Evolutionary conservation across 257 asterid species (phyloP), one percentile per base, ranked within the genome.

Genomic region (Vinca minor): DNA sequence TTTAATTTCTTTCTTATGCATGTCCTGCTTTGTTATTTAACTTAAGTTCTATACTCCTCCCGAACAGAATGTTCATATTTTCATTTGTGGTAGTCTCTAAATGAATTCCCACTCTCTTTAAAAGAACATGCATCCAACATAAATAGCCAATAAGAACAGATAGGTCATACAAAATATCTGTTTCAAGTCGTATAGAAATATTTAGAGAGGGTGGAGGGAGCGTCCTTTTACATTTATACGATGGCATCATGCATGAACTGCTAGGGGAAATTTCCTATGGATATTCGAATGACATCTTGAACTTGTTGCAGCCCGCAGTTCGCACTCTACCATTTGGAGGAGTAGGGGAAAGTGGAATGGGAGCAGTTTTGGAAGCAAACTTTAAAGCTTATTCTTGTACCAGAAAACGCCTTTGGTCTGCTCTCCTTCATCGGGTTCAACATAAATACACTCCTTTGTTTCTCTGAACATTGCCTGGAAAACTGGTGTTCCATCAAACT

Each of bases 281-380:
- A 68, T 67, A 68, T 29, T 68, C 3, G 67, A 62, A 49, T 61
- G 21, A 59, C 58, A 60, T 55, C n/a, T 70, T 46, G 39, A 57
- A 73, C 45, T 52, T 70, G 53, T 55, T 76, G 86, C 85, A 92
- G 97, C 73, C 84, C 72, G 73, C 84, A 4, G 82, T 74, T 69
- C 62, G 67, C 29, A 41, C 78, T 9, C 67, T 92, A 75, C 98
- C 97, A 31, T 92, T 92, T 50, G 98, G 98, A 45, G 98, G 98
- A 1, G 91, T 92, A 20, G 98, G 96, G 25, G 96, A 78, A 74
- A 92, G 98, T 69, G 98, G 98, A 69, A 92, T 80, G 87, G 98
- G 98, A 39, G 69, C 96, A 34, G n/a, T n/a, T 53, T 59, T 41
- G 41, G 44, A 35, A 25, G 66, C 69, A 62, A 59, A 56, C 42